phyloP scores from a whole-genome alignment of 2,329 filamentous ascomycete species.

The Xenoacremonium recifei region DNA sequence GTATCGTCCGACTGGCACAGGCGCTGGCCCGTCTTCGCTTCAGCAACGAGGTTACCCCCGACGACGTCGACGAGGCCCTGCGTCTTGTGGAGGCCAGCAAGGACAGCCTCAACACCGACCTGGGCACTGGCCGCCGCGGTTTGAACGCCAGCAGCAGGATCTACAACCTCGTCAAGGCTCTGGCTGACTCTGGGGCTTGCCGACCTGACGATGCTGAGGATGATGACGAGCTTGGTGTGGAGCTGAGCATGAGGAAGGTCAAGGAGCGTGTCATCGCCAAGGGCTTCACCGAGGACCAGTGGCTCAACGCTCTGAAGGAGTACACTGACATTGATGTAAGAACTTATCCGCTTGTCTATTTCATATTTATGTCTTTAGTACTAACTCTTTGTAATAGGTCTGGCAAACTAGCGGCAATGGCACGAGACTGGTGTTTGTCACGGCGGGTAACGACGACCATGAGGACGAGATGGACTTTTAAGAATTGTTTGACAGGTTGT shows the following conservation, averaged over 20 bases:
- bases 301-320: slow-evolving; percentile 81
- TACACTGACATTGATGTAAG: slow-evolving; percentile 88
- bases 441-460: slow-evolving; percentile 48
- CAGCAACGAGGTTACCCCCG: slow-evolving; percentile 76
- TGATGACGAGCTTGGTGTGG: slow-evolving; percentile 53
- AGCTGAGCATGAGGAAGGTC: slow-evolving; percentile 85
- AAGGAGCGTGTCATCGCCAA: slow-evolving; percentile 91
- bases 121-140: slow-evolving; percentile 57
- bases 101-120: slow-evolving; percentile 78
- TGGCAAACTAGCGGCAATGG: slow-evolving; percentile 77
- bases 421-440: slow-evolving; percentile 70
- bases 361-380: slow-evolving; percentile 1
- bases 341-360: slow-evolving; percentile 31
- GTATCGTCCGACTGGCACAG: slow-evolving; percentile 89
- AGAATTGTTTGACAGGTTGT: slow-evolving; percentile 6
- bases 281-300: slow-evolving; percentile 94
- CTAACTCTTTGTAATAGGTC: slow-evolving; percentile 54
- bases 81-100: slow-evolving; percentile 91
- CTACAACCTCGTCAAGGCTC: slow-evolving; percentile 87
- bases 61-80: slow-evolving; percentile 94
- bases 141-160: slow-evolving; percentile 86
- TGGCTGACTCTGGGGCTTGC: slow-evolving; percentile 84
- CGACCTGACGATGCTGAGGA: slow-evolving; percentile 66
- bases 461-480: slow-evolving; percentile 48
- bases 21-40: slow-evolving; percentile 91